Evolutionary conservation across 257 asterid species (phyloP), one percentile per base, ranked within the genome.

Genomic region (Penstemon newberryi): DNA sequence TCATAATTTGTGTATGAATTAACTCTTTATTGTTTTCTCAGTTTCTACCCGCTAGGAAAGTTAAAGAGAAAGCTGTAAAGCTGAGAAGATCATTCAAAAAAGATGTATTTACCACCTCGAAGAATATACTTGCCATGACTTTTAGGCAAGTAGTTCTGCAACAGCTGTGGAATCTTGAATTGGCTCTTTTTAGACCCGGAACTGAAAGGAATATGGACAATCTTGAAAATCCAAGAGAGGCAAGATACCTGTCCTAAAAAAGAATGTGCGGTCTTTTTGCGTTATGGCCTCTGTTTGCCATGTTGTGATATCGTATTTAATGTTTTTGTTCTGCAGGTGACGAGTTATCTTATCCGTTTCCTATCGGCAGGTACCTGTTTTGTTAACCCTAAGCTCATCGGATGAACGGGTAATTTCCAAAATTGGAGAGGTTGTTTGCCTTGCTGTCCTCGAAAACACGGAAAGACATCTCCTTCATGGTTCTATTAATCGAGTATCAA

Each of bases 281-380:
- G 18, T 73, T 63, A 42, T 33, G n/a, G 46, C 66, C 42, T 1
- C 60, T 46, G 15, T 62, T 54, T 80, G 50, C 63, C 63, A 45
- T 75, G 78, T 77, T 66, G 70, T 80, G 69, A 85, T 81, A 55
- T 64, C 73, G 73, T 68, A 70, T 82, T 77, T 77, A 82, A 82
- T 79, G 78, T 85, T 69, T 89, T 82, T 88, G 82, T 72, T 75
- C 84, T 80, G 95, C 98, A 87, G 98, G 96, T 87, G 87, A 88
- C 75, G 79, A 80, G 87, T 92, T 85, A 80, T 92, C 87, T 90
- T 88, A 73, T 89, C 86, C 80, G 18, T 92, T 89, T 92, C 85
- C 84, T 81, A 63, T 86, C 95, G 50, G 89, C 98, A 92, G 98
- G 97, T 92, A 86, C 87, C 96, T 73, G 77, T 82, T 63, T 59